Conservation (phyloP, 768 basidiomycete species). For the Gloeostereum incarnatum region DNA sequence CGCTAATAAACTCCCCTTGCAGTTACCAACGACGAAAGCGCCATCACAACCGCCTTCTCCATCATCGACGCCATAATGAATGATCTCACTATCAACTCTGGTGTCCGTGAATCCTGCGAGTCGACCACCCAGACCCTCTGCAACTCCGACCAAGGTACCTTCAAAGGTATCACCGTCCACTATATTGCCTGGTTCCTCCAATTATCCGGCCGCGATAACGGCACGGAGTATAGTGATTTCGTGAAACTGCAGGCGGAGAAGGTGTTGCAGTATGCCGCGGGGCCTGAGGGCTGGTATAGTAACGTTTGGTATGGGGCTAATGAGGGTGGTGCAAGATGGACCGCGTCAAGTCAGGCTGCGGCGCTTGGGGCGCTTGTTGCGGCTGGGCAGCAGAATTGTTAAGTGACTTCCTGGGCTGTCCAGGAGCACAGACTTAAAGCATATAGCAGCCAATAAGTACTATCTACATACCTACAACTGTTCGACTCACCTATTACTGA, state of each 20-base stretch:
- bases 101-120: conserved; percentile 11
- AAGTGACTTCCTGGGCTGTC: too few relatives aligned
- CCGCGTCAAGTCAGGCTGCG: conserved; percentile 7
- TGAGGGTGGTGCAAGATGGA: conserved; percentile 8
- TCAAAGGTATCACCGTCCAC: conserved; percentile 9
- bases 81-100: conserved; percentile 7
- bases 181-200: conserved; percentile 12
- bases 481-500: too few relatives aligned
- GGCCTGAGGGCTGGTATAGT: conserved; percentile 7
- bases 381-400: conserved; percentile 10
- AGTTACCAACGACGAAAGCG: conserved; percentile 9
- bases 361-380: conserved; percentile 11
- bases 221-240: conserved; percentile 10
- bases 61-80: conserved; percentile 11
- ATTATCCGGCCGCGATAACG: conserved; percentile 10
- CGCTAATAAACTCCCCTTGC: background rate
- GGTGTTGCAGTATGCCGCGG: conserved; percentile 7
- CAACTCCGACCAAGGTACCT: conserved; percentile 11
- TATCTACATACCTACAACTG: too few relatives aligned
- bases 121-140: conserved; percentile 5
- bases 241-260: conserved; percentile 9
- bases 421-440: too few relatives aligned
- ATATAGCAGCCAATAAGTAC: too few relatives aligned
- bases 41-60: conserved; percentile 7
- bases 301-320: conserved; percentile 11